A percentile compares a stretch with the other conserved stretches of the same genome.
These are phyloP conservation scores for Starmerella apis DNA, from an alignment of 805 yeast species.

Conservation along the genomic window DNA sequence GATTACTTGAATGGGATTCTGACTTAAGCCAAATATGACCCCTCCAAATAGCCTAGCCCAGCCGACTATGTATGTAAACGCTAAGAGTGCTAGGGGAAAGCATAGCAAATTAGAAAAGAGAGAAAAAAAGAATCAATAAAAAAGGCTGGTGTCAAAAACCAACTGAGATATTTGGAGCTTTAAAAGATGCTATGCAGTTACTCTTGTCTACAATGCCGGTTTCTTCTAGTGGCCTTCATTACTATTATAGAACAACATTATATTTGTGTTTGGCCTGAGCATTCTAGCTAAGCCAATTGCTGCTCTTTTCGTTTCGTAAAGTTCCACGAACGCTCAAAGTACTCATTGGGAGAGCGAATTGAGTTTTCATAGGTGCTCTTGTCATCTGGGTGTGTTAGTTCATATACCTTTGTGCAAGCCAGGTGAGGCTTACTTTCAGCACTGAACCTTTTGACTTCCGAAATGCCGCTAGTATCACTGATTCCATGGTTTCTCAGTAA, in stretches of 20 bases:
- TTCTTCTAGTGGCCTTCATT: too few species aligned
- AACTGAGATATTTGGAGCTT: too few species aligned
- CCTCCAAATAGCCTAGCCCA: background rate
- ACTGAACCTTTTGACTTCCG: conserved; percentile 56
- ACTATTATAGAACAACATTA: too few species aligned
- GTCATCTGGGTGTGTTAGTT: conserved; percentile 43
- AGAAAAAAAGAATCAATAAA: background rate
- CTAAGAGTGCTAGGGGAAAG: too few species aligned
- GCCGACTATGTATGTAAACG: too few species aligned
- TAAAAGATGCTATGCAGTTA: too few species aligned
- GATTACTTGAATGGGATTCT: background rate
- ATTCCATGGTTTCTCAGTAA: conserved; percentile 58
- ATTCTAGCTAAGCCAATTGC: background rate
- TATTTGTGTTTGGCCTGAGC: too few species aligned
- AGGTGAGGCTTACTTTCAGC: conserved; percentile 61
- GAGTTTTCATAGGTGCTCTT: conserved; percentile 40
- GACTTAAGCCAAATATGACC: conserved; percentile 3
- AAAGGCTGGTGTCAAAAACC: too few species aligned
- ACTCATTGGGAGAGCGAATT: conserved; percentile 78
- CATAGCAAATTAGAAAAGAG: background rate
- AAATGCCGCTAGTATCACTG: conserved; percentile 44
- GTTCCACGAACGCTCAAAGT: conserved; percentile 38
- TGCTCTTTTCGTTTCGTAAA: conserved; percentile 5
- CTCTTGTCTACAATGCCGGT: too few species aligned
- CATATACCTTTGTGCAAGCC: conserved; percentile 87